Evolutionary conservation across 805 yeast genomes (phyloP), one percentile per base, ranked within the genome.

Genomic region (Soucietia sequanensis): DNA sequence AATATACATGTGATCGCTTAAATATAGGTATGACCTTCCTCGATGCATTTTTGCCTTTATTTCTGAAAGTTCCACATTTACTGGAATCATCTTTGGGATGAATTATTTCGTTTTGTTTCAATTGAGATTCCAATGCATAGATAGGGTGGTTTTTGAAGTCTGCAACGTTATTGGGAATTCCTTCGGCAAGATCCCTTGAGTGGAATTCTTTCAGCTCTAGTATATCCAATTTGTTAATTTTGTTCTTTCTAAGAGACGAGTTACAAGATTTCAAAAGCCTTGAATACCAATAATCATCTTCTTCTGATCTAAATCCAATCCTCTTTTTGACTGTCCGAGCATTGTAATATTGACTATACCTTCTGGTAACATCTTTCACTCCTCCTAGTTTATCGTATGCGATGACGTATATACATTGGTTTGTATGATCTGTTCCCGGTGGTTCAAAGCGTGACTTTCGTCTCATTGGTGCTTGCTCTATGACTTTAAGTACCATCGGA

Each of bases 141-240:
- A 80, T 59, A 0, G 99, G 99, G 58, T 93, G 99, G 33, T 81
- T 81, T 33, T 80, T 81, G 55, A 90, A 86, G 46, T 89, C 97
- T 33, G 80, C 82, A 17, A 88, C 63, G 48, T 78, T 84, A 36
- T 80, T 80, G 0, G 99, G 99, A 73, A 91, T 81, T 0, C 95
- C 96, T 52, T 93, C 98, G 19, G 72, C 66, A 12, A 76, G 61
- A 29, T 85, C 82, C 35, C 84, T 66, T 32, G 77, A 72, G 23
- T 68, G 58, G 31, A 88, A 78, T 41, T 81, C 85, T 21, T 73
- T 70, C 26, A 71, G 60, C 47, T 88, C 95, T 37, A 68, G 69
- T 13, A 70, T 60, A 45, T 79, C 85, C 6, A 64, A 47, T 23
- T 57, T 56, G 3, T 48, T 64, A 27, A 42, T 53, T 11, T 34